These are phyloP conservation scores for Inonotus hispidus DNA, from an alignment of 1,284 basidiomycete species.

Conservation along the genomic window DNA sequence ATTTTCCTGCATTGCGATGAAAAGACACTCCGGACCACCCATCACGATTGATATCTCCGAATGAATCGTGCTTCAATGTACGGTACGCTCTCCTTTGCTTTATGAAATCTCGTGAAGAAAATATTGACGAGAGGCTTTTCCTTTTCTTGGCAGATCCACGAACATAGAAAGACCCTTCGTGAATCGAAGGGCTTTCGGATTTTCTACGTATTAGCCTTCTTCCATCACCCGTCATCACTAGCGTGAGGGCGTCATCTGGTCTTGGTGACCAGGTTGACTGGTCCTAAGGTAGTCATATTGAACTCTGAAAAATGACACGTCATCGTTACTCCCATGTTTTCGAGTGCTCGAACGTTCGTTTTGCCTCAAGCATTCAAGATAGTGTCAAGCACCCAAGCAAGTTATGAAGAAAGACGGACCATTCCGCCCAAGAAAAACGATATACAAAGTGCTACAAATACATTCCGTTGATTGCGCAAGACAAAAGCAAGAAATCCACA, in stretches of 20 bases:
- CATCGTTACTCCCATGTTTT: not conserved
- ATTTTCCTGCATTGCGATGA: too few species aligned
- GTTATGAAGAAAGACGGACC: not conserved
- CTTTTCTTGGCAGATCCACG: too few species aligned
- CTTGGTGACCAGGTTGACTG: not conserved
- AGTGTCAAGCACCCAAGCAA: not conserved
- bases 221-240: too few species aligned
- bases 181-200: too few species aligned
- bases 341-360: not conserved
- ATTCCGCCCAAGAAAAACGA: not conserved
- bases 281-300: not conserved
- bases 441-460: not conserved
- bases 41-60: too few species aligned
- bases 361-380: not conserved
- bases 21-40: too few species aligned
- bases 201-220: too few species aligned
- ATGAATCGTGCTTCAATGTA: too few species aligned
- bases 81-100: too few species aligned
- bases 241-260: not conserved
- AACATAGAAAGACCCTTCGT: too few species aligned
- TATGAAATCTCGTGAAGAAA: too few species aligned
- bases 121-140: too few species aligned
- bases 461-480: not conserved
- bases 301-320: not conserved
- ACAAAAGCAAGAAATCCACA: not conserved